A percentile compares a stretch with the other conserved stretches of the same genome.
phyloP scores from a whole-genome alignment of 441 rosid species.

The Erysimum pusillum region DNA sequence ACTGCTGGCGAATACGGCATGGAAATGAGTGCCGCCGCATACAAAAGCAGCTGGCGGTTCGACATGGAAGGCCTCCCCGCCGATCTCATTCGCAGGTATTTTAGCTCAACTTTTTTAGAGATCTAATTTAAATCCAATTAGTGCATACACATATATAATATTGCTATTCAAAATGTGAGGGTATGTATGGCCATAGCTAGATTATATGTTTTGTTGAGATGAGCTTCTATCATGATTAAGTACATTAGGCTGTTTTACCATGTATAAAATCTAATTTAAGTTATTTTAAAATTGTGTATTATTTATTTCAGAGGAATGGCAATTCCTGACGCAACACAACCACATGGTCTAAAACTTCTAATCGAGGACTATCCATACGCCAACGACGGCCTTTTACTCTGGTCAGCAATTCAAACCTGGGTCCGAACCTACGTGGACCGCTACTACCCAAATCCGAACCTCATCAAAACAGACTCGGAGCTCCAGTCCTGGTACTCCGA shows the following conservation, averaged over 20 bases:
- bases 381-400: conserved; percentile 83
- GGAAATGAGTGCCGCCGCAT: conserved; percentile 91
- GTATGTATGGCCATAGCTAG: no score
- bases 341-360: conserved; percentile 82
- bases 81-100: conserved; percentile 90
- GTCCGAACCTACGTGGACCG: conserved; percentile 79
- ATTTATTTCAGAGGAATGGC: conserved; percentile 80
- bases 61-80: conserved; percentile 93
- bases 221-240: no score
- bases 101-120: no score
- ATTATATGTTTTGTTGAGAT: no score
- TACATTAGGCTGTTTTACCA: no score
- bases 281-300: neutral
- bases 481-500: conserved; percentile 88
- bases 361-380: conserved; percentile 96
- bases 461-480: conserved; percentile 68
- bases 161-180: no score
- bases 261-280: conserved; percentile 10
- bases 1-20: conserved; percentile 89
- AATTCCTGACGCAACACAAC: conserved; percentile 82
- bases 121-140: no score
- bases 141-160: no score
- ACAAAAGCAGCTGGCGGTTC: conserved; percentile 77
- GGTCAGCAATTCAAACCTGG: conserved; percentile 90
- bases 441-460: conserved; percentile 69